Base-by-base conservation (phyloP, 1,284 basidiomycete species). In the Melampsora americana region DNA sequence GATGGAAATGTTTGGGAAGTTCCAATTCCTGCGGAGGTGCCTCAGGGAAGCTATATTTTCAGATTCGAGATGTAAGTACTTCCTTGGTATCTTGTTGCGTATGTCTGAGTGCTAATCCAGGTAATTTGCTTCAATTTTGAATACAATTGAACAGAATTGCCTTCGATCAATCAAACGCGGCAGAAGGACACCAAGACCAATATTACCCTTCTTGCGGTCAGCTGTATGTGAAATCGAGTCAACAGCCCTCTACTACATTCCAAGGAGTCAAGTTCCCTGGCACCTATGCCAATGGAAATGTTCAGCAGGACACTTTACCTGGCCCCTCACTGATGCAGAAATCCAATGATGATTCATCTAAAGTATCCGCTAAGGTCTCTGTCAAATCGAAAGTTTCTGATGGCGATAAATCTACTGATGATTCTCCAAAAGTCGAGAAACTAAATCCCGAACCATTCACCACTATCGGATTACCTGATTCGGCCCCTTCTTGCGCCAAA, bases 151-250 rank as follows among this genome's bases (percentile, higher is more conserved):
- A 14, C 56, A 74, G 72, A 66, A 67, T 74, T 32, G 66, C 65
- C 35, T 60, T 50, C 18, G 65, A 56, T 30, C 61, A 74, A 61
- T 74, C 72, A 35, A 48, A 59, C 12, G 26, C 18, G 23, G 56
- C 50, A 23, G 72, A 74, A 67, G 72, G 72, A 12, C 44, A 39
- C n/a, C 72, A 74, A 59, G 72, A 74, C 44, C 72, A 74, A 42
- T 74, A 74, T 44, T 74, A 74, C 44, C 72, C 72, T 12, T 74
- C 65, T 2, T 74, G 72, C 32, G 72, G 72, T 28, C 72, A 74
- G 44, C 50, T 74, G 0, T 74, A 74, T 44, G 28, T 74, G 16
- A 50, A 72, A 44, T 72, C 70, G 28, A 61, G 42, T 26, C 30
- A 56, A 23, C 30, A 56, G 12, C 7, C 39, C 7, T 20, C 23